A percentile compares a stretch with the other conserved stretches of the same genome.
Conservation (phyloP, 345 rosid genomes). For the Tarenaya hassleriana region DNA sequence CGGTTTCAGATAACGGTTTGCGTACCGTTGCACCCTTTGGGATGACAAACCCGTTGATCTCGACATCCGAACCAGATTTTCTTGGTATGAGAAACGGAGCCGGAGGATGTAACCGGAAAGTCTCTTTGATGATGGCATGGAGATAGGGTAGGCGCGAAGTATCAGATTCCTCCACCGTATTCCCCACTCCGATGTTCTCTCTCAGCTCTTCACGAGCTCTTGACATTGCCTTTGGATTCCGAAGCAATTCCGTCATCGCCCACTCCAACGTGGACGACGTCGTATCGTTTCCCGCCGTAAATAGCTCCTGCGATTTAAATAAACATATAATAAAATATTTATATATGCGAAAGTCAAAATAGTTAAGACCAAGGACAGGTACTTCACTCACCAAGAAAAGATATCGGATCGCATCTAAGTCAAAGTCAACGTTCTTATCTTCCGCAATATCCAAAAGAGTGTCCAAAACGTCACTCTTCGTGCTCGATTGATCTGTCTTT, state of each 20-base stretch:
- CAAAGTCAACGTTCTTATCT: slow-evolving; percentile 7
- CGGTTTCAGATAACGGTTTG: too few relatives aligned
- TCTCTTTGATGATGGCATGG: neutral
- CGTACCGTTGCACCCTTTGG: neutral
- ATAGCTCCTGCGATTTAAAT: too few relatives aligned
- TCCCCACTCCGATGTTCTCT: slow-evolving; percentile 28
- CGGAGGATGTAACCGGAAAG: neutral
- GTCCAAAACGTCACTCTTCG: slow-evolving; percentile 27
- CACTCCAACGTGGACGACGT: slow-evolving; percentile 31
- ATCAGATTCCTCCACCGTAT: slow-evolving; percentile 30
- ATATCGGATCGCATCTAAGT: slow-evolving; percentile 4
- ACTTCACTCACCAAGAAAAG: slow-evolving; percentile 16
- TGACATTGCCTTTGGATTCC: slow-evolving; percentile 21
- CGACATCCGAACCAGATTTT: neutral
- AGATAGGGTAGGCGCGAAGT: slow-evolving; percentile 33
- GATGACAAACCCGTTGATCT: neutral
- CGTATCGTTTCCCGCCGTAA: too few relatives aligned
- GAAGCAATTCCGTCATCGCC: slow-evolving; percentile 49
- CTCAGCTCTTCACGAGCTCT: slow-evolving; percentile 36
- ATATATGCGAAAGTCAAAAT: too few relatives aligned
- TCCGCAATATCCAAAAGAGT: slow-evolving; percentile 18
- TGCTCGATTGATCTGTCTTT: neutral
- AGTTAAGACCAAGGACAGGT: neutral
- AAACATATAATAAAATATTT: too few relatives aligned
- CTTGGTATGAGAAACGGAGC: neutral